Base-by-base conservation (phyloP, 2,329 filamentous ascomycete genomes). In the Teratosphaeria destructans region DNA sequence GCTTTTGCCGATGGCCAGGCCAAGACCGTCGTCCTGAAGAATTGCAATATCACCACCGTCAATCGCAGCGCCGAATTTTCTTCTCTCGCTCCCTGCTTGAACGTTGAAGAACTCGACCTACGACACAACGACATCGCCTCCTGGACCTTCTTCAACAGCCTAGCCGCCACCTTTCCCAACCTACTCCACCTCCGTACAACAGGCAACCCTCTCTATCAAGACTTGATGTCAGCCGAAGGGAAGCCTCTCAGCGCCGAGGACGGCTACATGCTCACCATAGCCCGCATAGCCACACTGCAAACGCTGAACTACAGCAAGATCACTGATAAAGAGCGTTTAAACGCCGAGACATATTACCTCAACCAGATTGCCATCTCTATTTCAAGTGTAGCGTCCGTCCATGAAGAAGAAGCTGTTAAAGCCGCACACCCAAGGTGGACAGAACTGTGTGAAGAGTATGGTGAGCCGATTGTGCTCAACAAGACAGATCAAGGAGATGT, bases 291-390 rank as follows among this genome's bases (percentile, higher is more conserved):
- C 1, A 76, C 77, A 1, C 81, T 97, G 10, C 81, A 81, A 57
- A 79, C 78, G 0, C 80, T 96, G 34, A 94, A 94, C 71, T 90
- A 89, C 71, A 85, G 74, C 61, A 73, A 72, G 16, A 85, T 97
- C 65, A 85, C 85, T 0, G 66, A 78, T 1, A 83, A 86, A 52
- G 92, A 97, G 71, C 85, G 93, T 19, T 80, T 84, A 58, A 94
- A 97, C 68, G 91, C 91, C 4, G 94, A 97, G 67, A 86, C 93
- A 68, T 99, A 95, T 72, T 99, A 99, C 72, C 83, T 97, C 11
- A 89, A 87, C 0, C 83, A 88, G 58, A 94, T 96, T 60, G 88
- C 83, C 11, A 85, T 85, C 63, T 89, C 94, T 70, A 78, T 96
- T 47, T 81, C 85, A 6, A 19, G 47, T n/a, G 23, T 32, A 29